These are phyloP conservation scores for Rheum nobile DNA, from an alignment of 148 eudicot species.

Conservation along the genomic window DNA sequence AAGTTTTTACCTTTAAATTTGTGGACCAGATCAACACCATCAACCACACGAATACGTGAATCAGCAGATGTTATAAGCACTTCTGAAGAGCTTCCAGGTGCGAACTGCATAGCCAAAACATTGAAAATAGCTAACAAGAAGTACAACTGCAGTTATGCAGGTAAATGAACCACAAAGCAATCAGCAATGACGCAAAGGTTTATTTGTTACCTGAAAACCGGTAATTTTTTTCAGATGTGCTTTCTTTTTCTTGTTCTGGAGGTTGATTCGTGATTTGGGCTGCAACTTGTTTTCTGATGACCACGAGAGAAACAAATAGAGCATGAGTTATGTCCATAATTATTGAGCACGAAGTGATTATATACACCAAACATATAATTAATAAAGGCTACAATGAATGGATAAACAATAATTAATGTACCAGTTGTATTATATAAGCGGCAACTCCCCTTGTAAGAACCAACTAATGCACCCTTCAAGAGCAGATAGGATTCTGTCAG, in stretches of 20 bases:
- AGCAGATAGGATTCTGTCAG: not conserved
- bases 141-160: not conserved
- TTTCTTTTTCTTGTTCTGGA: constrained; percentile 81
- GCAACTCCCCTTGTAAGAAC: constrained; percentile 90
- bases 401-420: constrained; percentile 14
- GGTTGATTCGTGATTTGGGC: constrained; percentile 55
- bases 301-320: not conserved
- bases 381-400: not conserved
- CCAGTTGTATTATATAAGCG: constrained; percentile 71
- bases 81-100: constrained; percentile 82
- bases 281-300: constrained; percentile 60
- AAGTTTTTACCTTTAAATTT: constrained; percentile 68
- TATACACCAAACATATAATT: not conserved
- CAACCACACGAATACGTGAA: constrained; percentile 81
- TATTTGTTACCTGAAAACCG: constrained; percentile 60
- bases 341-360: not conserved
- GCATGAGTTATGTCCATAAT: not conserved
- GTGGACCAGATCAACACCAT: constrained; percentile 70
- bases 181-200: not conserved
- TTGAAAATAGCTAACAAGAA: constrained; percentile 3
- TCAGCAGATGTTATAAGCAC: constrained; percentile 90
- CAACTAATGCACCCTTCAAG: constrained; percentile 82
- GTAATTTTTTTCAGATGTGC: constrained; percentile 82
- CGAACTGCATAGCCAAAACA: constrained; percentile 46
- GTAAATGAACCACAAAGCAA: not conserved